Evolutionary conservation across 768 basidiomycete genomes (phyloP).

Genomic region (Cantharellus cinnabarinus): DNA sequence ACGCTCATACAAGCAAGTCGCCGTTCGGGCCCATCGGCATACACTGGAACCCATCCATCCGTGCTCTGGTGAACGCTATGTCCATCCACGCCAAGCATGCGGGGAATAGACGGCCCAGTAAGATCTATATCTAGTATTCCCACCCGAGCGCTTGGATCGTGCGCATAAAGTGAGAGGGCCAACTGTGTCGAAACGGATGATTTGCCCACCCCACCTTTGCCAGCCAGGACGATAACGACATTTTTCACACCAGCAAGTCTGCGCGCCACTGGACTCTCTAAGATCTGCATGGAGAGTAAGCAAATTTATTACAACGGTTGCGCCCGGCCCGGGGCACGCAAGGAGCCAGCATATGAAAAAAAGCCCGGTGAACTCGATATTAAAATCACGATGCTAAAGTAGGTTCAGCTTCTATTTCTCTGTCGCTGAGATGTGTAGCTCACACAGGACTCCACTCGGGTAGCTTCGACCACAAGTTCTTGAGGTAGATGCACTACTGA

Average conservation of each 20-base stretch:
- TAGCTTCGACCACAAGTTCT: background rate
- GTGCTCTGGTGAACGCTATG: slow-evolving; percentile 66
- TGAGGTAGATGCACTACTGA: background rate
- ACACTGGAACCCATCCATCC: slow-evolving; percentile 95
- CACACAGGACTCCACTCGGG: background rate
- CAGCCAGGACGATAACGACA: slow-evolving; percentile 82
- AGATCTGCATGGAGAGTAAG: slow-evolving; percentile 13
- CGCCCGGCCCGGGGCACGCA: too few species aligned
- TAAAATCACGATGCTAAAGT: background rate
- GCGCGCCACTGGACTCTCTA: slow-evolving; percentile 39
- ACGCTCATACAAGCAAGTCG: slow-evolving; percentile 91
- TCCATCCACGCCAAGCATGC: slow-evolving; percentile 83
- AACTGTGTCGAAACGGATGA: slow-evolving; percentile 89
- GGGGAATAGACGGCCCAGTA: slow-evolving; percentile 84
- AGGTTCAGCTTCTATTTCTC: background rate
- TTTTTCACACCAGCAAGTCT: slow-evolving; percentile 58
- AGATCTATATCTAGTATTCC: slow-evolving; percentile 90
- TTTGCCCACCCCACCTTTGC: slow-evolving; percentile 95
- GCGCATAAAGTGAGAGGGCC: slow-evolving; percentile 60
- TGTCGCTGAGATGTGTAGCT: background rate
- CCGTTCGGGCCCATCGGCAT: slow-evolving; percentile 58
- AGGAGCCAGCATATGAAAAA: too few species aligned
- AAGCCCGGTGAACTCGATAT: background rate
- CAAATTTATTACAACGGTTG: too few species aligned
- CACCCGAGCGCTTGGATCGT: slow-evolving; percentile 43